phyloP scores from a whole-genome alignment of 75 land plant genomes.

The Picea glauca region DNA sequence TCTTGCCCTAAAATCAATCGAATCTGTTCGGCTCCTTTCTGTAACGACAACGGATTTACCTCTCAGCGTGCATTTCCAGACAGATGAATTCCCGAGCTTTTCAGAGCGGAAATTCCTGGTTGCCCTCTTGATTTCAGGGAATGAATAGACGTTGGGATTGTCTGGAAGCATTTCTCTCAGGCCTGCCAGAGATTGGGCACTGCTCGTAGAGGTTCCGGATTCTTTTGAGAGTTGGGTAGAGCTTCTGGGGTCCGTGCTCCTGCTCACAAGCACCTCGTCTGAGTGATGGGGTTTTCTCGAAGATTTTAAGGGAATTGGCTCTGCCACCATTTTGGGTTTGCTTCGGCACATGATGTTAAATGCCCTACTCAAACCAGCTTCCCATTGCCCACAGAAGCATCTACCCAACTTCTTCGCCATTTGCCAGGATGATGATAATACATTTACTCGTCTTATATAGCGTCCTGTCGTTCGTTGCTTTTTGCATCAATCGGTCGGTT shows the following conservation, averaged over 20 bases:
- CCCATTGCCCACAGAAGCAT: no score
- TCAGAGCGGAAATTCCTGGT: neutral
- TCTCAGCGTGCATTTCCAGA: constrained; percentile 9
- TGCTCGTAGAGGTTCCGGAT: neutral
- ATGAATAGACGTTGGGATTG: constrained; percentile 8
- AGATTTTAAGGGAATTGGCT: no score
- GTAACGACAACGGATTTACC: neutral
- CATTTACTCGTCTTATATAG: no score
- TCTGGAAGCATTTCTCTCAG: neutral
- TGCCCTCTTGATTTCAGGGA: neutral
- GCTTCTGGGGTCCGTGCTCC: neutral
- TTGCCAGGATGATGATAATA: no score
- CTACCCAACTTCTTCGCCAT: no score
- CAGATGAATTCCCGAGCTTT: constrained; percentile 1
- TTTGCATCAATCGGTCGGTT: no score
- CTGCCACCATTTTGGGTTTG: no score
- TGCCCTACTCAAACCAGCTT: no score
- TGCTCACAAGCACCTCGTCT: neutral
- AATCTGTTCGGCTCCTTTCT: neutral
- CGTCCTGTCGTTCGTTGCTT: no score
- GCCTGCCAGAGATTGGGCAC: neutral
- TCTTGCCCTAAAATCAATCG: neutral
- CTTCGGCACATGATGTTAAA: no score
- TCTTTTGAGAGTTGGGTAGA: neutral
- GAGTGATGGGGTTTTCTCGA: no score